Evolutionary conservation across 2,329 filamentous ascomycete genomes (phyloP).

Genomic region (Verticillium albo-atrum): DNA sequence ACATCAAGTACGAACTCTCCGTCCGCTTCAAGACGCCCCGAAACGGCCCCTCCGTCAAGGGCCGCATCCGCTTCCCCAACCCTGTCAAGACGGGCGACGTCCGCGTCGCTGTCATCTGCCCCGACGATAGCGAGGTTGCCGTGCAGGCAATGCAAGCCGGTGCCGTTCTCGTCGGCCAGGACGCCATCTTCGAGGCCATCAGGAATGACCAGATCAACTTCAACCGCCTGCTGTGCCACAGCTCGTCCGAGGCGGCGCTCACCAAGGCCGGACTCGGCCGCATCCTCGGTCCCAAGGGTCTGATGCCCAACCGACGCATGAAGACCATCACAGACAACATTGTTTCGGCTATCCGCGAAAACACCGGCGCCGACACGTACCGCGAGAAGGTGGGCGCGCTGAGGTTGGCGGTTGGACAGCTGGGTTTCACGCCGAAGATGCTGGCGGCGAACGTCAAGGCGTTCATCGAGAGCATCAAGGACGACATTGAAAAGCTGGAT

Average conservation of each 20-base stretch:
- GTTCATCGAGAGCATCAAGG: slow-evolving; percentile 71
- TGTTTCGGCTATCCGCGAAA: slow-evolving; percentile 67
- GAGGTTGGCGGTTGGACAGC: slow-evolving; percentile 83
- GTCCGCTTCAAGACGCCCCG: slow-evolving; percentile 79
- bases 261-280: slow-evolving; percentile 77
- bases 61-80: slow-evolving; percentile 82
- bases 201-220: slow-evolving; percentile 74
- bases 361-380: slow-evolving; percentile 82
- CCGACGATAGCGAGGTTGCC: slow-evolving; percentile 71
- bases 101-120: slow-evolving; percentile 84
- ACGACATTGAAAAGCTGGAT: slow-evolving; percentile 53
- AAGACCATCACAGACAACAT: slow-evolving; percentile 87
- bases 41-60: slow-evolving; percentile 82
- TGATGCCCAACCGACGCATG: slow-evolving; percentile 88
- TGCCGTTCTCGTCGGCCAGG: slow-evolving; percentile 79
- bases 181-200: slow-evolving; percentile 77
- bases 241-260: slow-evolving; percentile 70
- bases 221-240: slow-evolving; percentile 84
- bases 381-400: slow-evolving; percentile 82
- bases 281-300: slow-evolving; percentile 78
- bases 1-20: slow-evolving; percentile 83
- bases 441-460: slow-evolving; percentile 78
- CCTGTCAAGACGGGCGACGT: slow-evolving; percentile 86
- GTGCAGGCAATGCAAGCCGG: slow-evolving; percentile 72
- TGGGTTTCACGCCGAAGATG: slow-evolving; percentile 84